Base-by-base conservation (phyloP, 2,329 filamentous ascomycete genomes). In the Polytolypa hystricis region DNA sequence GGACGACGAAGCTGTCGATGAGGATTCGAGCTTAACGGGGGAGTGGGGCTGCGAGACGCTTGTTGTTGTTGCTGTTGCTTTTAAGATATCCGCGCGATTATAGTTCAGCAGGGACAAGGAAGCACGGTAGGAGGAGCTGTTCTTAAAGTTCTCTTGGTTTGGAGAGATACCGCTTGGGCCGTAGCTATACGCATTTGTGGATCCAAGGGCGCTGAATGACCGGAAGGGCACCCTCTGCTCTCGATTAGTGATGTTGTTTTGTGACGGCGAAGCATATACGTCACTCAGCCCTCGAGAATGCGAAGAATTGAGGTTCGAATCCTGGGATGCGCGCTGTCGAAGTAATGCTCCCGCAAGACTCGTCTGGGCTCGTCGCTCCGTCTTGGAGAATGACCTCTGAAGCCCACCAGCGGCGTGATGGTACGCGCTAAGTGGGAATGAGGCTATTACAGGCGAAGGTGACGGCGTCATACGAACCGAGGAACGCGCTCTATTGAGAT, bases 401-500 rank as follows among this genome's bases (percentile, higher is more conserved):
- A 65, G 47, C 19, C 56, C 58, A 11, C 62, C 62, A 1, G 56
- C 57, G 5, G 60, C 60, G 39, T 62, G 56, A 25, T 56, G 55
- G n/a, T n/a, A n/a, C n/a, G 52, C 44, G 35, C 59, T 60, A 30
- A 56, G 47, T 7, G 47, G 49, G 11, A 46, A 46, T n/a, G 42
- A 45, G 6, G 50, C 36, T 17, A 48, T 51, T 36, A 65, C 64
- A 33, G 66, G 64, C 16, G 71, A 68, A 5, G 61, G 51, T 9
- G 67, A 66, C 6, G 71, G 67, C 5, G 65, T 65, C 21, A 66
- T 62, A 30, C 73, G 67, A 16, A 84, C 66, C 7, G 80, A 79
- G 44, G 73, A 77, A 49, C 84, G 75, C 19, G 85, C 87, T 42
- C 84, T 79, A 39, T 73, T 79, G 14, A 95, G 67, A 49, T 95